Evolutionary conservation across 345 rosid species (phyloP), one percentile per base, ranked within the genome.

Genomic region (Leavenworthia alabamica): DNA sequence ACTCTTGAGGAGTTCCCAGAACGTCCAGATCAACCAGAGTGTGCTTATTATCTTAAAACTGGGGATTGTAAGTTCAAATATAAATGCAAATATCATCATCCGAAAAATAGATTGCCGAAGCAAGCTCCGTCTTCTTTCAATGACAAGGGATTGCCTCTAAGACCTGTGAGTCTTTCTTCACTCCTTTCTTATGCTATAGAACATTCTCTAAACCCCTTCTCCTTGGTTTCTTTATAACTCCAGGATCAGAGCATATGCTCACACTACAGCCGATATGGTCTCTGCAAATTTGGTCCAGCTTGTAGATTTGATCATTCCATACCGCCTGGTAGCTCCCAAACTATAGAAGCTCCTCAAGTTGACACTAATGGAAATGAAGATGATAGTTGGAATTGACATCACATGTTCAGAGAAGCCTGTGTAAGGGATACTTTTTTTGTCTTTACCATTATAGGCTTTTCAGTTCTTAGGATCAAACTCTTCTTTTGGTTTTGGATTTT

Each of bases 211-310:
- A 64, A 5, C 54, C 26, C 6, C 17, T 32, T 42, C 10, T 45
- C 39, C 8, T 49, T 6, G 6, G 12, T 11, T 43, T 66, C 4
- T 19, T 10, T 44, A 26, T 12, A 51, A 72, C 39, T 72, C 36
- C 84, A 93, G 99, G 97, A 81, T 62, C 89, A 93, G 72, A 77
- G 44, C 51, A 56, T 84, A 60, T 93, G 99, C 73, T 56, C 85
- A 5, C 71, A 94, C 77, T 94, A 86, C 79, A 90, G 84, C 72
- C 87, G 95, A 51, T 90, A 90, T 68, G 99, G 97, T 49, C 86
- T 90, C 59, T 90, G 97, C 85, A 94, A 90, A 78, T 94, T 84
- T 51, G 99, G 99, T 14, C 97, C 97, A 55, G 89, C 95, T 31
- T 90, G 99, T 77, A 90, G 80, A 81, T 72, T 72, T 26, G 75